These are phyloP conservation scores for Ophiostoma pallidulum DNA, from an alignment of 2,329 filamentous ascomycete genomes.

Conservation along the genomic window DNA sequence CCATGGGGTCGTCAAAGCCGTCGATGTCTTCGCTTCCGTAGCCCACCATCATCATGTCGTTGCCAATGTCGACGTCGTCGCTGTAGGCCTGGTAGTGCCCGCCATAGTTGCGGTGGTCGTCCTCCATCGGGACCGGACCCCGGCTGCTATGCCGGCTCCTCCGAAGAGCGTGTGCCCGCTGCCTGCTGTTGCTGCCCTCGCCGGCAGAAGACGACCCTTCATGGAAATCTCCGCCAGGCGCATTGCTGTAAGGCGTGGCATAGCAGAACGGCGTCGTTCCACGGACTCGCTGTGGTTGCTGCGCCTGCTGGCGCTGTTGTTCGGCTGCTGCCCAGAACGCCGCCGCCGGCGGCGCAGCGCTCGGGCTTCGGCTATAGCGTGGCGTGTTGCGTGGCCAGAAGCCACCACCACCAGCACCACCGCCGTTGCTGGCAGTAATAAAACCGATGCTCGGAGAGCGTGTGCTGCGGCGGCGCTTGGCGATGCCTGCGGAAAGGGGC, in stretches of 20 bases:
- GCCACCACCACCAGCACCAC: not conserved
- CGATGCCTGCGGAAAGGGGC: conserved; percentile 2
- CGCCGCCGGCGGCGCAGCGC: conserved; percentile 24
- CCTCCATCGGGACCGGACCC: conserved; percentile 12
- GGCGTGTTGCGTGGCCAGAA: conserved; percentile 42
- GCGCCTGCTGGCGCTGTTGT: conserved; percentile 23
- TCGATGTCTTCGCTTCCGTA: conserved; percentile 20
- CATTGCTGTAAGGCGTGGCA: conserved; percentile 63
- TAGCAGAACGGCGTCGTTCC: conserved; percentile 58
- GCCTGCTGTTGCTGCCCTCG: not conserved
- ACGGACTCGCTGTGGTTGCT: conserved; percentile 21
- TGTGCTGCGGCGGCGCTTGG: conserved; percentile 33
- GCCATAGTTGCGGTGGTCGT: conserved; percentile 21
- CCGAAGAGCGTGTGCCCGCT: not conserved
- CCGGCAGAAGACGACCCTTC: conserved; percentile 12
- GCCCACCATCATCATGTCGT: conserved; percentile 11
- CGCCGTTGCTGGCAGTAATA: no score
- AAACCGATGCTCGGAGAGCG: conserved; percentile 41
- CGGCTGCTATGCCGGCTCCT: conserved; percentile 16
- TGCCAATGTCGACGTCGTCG: conserved; percentile 17
- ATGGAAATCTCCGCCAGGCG: conserved; percentile 32
- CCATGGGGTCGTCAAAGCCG: conserved; percentile 23
- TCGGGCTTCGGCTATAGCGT: conserved; percentile 38
- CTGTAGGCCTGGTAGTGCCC: conserved; percentile 21
- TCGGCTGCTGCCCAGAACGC: not conserved